phyloP scores from a whole-genome alignment of 805 yeast genomes.

The Candida nemodendra region DNA sequence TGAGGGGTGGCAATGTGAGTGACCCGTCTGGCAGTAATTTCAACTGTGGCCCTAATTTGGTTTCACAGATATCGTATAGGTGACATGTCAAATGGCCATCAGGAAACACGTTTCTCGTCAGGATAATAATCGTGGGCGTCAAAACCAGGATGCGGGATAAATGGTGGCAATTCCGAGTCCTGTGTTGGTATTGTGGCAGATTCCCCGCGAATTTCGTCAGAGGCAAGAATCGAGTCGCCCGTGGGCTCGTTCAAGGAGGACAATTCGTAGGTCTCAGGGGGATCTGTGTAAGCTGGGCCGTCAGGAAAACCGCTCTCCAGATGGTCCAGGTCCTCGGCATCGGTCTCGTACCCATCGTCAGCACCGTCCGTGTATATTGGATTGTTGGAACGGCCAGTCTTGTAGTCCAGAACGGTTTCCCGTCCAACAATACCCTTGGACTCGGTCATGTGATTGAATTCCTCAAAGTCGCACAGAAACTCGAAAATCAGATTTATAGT shows the following conservation, averaged over 20 bases:
- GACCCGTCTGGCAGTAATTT: too few relatives aligned
- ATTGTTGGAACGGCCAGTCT: neutral
- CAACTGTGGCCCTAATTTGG: too few relatives aligned
- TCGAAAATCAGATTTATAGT: constrained; percentile 61
- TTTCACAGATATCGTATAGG: too few relatives aligned
- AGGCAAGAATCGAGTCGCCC: neutral
- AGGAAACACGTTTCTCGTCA: too few relatives aligned
- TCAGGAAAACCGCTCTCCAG: neutral
- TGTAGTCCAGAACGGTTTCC: constrained; percentile 36
- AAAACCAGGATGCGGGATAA: constrained; percentile 47
- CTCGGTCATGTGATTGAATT: constrained; percentile 49
- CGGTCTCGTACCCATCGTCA: neutral
- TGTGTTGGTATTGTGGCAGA: neutral
- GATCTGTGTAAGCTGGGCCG: neutral
- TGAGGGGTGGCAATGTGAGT: too few relatives aligned
- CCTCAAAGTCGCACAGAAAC: constrained; percentile 57
- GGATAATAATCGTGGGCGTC: constrained; percentile 44
- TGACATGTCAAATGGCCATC: too few relatives aligned
- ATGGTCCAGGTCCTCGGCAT: neutral
- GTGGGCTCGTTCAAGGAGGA: neutral
- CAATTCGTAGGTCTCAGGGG: neutral
- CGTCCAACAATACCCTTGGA: constrained; percentile 62
- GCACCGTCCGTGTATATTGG: neutral
- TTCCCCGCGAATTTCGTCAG: too few relatives aligned
- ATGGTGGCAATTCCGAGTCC: constrained; percentile 37